phyloP scores from a whole-genome alignment of 805 yeast genomes.

The Candida easanensis region DNA sequence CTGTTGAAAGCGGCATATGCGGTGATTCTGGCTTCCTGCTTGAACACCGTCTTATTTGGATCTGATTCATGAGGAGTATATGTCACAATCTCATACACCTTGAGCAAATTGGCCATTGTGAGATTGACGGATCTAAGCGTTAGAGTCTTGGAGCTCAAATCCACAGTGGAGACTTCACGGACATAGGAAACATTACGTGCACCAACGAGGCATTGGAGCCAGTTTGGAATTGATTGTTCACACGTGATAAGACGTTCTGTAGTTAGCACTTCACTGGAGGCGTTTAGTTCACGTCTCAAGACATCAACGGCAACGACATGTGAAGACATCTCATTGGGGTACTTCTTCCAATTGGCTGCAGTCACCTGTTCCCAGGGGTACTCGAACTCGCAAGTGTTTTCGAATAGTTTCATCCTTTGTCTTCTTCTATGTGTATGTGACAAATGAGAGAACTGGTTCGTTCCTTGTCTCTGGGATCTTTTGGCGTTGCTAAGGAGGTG shows the following conservation, averaged over 20 bases:
- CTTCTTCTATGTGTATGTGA: not conserved
- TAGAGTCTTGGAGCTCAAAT: conserved; percentile 58
- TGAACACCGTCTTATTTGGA: conserved; percentile 58
- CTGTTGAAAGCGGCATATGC: conserved; percentile 73
- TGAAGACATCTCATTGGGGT: conserved; percentile 90
- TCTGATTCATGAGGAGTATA: conserved; percentile 66
- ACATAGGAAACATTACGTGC: conserved; percentile 73
- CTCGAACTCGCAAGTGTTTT: conserved; percentile 62
- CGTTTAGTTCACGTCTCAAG: conserved; percentile 65
- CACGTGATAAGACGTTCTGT: conserved; percentile 90
- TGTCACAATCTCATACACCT: conserved; percentile 83
- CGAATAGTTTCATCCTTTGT: conserved; percentile 70
- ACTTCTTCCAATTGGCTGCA: conserved; percentile 94
- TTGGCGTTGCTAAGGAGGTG: too few species aligned
- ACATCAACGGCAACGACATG: conserved; percentile 95
- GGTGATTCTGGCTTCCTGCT: conserved; percentile 84
- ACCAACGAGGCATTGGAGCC: conserved; percentile 76
- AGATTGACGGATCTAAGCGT: conserved; percentile 83
- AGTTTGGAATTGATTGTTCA: conserved; percentile 78
- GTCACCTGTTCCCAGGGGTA: conserved; percentile 95
- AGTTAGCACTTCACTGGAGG: conserved; percentile 45
- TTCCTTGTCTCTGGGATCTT: too few species aligned
- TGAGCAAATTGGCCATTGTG: conserved; percentile 71
- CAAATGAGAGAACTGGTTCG: too few species aligned
- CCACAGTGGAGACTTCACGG: conserved; percentile 85